Evolutionary conservation across 176 grass and related monocot species (phyloP).

Genomic region (Aegilops longissima): DNA sequence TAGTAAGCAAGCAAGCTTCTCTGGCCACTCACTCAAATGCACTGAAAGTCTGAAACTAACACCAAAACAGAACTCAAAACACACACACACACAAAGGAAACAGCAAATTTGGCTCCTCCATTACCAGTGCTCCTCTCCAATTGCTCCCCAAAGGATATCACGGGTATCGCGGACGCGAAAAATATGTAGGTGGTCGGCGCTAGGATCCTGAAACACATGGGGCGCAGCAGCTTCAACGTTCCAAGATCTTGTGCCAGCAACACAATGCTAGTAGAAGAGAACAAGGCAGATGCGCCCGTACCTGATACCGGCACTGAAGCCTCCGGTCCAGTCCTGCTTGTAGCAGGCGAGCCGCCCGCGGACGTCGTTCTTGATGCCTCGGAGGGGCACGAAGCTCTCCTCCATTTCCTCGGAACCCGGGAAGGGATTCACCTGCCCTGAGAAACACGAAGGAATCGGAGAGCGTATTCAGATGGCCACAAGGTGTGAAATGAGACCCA

Average conservation of each 20-base stretch:
- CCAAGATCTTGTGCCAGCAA: conserved; percentile 42
- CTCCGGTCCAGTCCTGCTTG: conserved; percentile 95
- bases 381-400: conserved; percentile 84
- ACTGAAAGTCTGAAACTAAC: conserved; percentile 22
- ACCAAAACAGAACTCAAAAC: background rate
- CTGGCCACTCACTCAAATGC: background rate
- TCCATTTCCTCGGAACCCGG: conserved; percentile 50
- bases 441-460: conserved; percentile 35
- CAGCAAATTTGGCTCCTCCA: background rate
- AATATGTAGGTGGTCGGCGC: conserved; percentile 99
- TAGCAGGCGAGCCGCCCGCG: conserved; percentile 76
- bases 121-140: conserved; percentile 91
- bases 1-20: conserved; percentile 8
- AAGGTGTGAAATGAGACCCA: conserved; percentile 18
- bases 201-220: conserved; percentile 58
- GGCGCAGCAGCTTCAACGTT: background rate
- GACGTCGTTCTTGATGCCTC: conserved; percentile 88
- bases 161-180: conserved; percentile 96
- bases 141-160: conserved; percentile 98
- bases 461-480: conserved; percentile 32
- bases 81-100: background rate
- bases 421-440: conserved; percentile 12
- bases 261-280: background rate
- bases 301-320: conserved; percentile 83
- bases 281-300: conserved; percentile 14